phyloP scores from a whole-genome alignment of 2,329 filamentous ascomycete genomes.

The Pezizomycotina sp. region DNA sequence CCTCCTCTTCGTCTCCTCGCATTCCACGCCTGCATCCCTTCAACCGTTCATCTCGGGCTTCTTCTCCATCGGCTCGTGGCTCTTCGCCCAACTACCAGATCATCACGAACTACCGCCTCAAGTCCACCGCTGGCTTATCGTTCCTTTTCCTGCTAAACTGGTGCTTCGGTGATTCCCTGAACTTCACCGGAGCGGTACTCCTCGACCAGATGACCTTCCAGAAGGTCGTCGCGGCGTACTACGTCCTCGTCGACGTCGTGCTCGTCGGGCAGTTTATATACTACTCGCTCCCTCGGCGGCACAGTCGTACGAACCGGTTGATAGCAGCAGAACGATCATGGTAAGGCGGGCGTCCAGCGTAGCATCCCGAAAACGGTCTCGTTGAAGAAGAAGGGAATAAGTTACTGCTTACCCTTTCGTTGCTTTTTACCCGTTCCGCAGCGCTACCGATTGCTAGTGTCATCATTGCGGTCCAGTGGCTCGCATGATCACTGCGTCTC shows the following conservation, averaged over 20 bases:
- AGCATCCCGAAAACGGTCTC: no score
- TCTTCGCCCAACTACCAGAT: constrained; percentile 56
- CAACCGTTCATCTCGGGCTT: constrained; percentile 44
- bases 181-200: constrained; percentile 45
- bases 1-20: constrained; percentile 40
- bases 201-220: constrained; percentile 51
- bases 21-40: constrained; percentile 44
- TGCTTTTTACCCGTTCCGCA: no score
- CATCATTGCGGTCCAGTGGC: no score
- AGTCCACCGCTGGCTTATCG: constrained; percentile 48
- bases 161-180: constrained; percentile 43
- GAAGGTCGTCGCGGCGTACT: constrained; percentile 47
- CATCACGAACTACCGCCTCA: constrained; percentile 47
- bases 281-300: no score
- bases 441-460: no score
- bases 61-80: constrained; percentile 49
- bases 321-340: no score
- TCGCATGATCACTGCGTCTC: no score
- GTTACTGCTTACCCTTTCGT: no score
- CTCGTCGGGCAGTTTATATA: constrained; percentile 48
- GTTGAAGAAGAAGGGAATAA: no score
- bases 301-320: no score
- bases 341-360: no score
- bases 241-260: constrained; percentile 47
- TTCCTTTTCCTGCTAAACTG: constrained; percentile 50